Conservation (phyloP, 305 asterid species). For the Striga hermonthica region DNA sequence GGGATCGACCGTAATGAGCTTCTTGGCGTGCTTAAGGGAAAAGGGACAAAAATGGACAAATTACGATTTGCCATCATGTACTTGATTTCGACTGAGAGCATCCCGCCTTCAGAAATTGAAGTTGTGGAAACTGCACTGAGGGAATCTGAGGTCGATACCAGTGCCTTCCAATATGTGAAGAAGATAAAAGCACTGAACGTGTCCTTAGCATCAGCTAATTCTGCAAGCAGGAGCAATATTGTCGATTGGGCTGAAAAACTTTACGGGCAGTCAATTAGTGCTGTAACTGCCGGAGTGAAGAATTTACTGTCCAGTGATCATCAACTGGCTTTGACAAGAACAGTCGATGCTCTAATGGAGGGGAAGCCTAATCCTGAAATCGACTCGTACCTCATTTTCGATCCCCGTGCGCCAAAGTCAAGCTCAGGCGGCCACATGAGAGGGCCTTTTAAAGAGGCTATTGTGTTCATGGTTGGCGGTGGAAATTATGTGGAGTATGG, state of each 20-base stretch:
- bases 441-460: slow-evolving; percentile 91
- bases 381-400: slow-evolving; percentile 68
- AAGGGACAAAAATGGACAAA: slow-evolving; percentile 70
- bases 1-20: slow-evolving; percentile 73
- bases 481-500: slow-evolving; percentile 89
- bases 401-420: slow-evolving; percentile 86
- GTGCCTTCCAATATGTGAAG: slow-evolving; percentile 76
- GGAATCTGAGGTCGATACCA: slow-evolving; percentile 73
- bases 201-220: slow-evolving; percentile 70
- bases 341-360: slow-evolving; percentile 88
- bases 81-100: slow-evolving; percentile 67
- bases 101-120: slow-evolving; percentile 64
- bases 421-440: slow-evolving; percentile 60
- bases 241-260: slow-evolving; percentile 89
- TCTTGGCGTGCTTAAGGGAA: slow-evolving; percentile 65
- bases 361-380: slow-evolving; percentile 81
- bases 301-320: slow-evolving; percentile 78
- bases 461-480: slow-evolving; percentile 91
- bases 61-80: slow-evolving; percentile 72
- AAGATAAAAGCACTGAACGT: slow-evolving; percentile 74
- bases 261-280: slow-evolving; percentile 78
- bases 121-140: slow-evolving; percentile 64
- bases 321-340: slow-evolving; percentile 73
- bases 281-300: slow-evolving; percentile 76
- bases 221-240: slow-evolving; percentile 79